Evolutionary conservation across 2,329 filamentous ascomycete species (phyloP).

Genomic region (Coleophoma crateriformis): DNA sequence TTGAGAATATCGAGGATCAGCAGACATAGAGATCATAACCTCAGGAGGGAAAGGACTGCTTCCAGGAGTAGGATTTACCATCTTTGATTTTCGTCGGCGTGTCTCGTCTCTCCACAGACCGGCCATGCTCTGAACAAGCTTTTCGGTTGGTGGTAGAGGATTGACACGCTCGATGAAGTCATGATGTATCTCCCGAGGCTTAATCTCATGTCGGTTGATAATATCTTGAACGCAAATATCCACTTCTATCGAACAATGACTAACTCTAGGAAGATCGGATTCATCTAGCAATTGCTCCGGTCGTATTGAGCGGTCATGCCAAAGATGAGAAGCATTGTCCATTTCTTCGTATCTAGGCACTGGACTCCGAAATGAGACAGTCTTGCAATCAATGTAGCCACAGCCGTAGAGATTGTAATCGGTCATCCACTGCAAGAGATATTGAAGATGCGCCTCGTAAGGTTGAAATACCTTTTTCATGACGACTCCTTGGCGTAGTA

Average conservation of each 20-base stretch:
- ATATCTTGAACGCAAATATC: slow-evolving; percentile 89
- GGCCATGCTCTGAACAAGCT: slow-evolving; percentile 90
- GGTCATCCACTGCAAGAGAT: slow-evolving; percentile 92
- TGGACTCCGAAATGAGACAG: slow-evolving; percentile 67
- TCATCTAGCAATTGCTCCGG: slow-evolving; percentile 55
- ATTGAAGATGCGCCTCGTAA: slow-evolving; percentile 91
- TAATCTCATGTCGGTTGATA: slow-evolving; percentile 70
- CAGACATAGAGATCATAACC: slow-evolving; percentile 82
- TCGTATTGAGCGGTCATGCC: slow-evolving; percentile 73
- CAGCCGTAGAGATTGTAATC: slow-evolving; percentile 98
- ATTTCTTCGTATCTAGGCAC: slow-evolving; percentile 65
- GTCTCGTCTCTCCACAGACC: slow-evolving; percentile 90
- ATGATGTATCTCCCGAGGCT: slow-evolving; percentile 76
- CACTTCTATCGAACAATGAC: slow-evolving; percentile 84
- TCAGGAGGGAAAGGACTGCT: slow-evolving; percentile 78
- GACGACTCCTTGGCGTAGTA: slow-evolving; percentile 82
- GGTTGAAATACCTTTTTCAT: slow-evolving; percentile 82
- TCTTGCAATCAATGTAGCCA: slow-evolving; percentile 71
- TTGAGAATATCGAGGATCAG: slow-evolving; percentile 66
- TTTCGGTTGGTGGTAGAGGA: slow-evolving; percentile 62
- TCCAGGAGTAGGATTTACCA: slow-evolving; percentile 57
- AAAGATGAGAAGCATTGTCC: slow-evolving; percentile 57
- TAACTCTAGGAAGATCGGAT: slow-evolving; percentile 64
- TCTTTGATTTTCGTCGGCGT: slow-evolving; percentile 65
- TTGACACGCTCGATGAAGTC: slow-evolving; percentile 72